These are phyloP conservation scores for Epichloe coenophiala DNA, from an alignment of 2,329 filamentous ascomycete genomes.

Conservation along the genomic window DNA sequence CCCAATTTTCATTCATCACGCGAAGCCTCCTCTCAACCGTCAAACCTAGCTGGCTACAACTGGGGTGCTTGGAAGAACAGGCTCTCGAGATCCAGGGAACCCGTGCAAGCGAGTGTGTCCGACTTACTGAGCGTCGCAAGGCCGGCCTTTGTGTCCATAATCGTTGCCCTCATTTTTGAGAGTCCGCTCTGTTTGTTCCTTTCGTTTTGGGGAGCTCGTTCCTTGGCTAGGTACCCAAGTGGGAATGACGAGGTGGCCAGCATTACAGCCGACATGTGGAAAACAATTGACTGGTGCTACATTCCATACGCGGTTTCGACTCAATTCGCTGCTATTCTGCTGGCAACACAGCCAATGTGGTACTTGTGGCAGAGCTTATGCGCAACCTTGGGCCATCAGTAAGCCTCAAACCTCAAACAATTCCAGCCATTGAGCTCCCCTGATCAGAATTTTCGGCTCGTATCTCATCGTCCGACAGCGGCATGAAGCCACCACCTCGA, in stretches of 20 bases:
- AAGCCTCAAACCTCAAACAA: too few species aligned
- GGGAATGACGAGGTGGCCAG: constrained; percentile 34
- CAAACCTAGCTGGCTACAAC: constrained; percentile 28
- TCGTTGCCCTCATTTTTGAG: constrained; percentile 43
- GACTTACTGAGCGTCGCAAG: constrained; percentile 25
- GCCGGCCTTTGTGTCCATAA: constrained; percentile 39
- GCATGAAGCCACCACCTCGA: too few species aligned
- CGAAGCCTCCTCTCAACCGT: neutral
- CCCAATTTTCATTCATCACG: neutral
- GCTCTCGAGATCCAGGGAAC: constrained; percentile 11
- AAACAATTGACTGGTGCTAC: too few species aligned
- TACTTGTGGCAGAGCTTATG: too few species aligned
- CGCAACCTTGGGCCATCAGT: too few species aligned
- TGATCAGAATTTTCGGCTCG: too few species aligned
- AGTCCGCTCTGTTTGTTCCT: constrained; percentile 50
- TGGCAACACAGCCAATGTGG: too few species aligned
- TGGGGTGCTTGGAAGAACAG: constrained; percentile 41
- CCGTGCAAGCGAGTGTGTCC: constrained; percentile 8
- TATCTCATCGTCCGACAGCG: too few species aligned
- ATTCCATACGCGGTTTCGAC: too few species aligned
- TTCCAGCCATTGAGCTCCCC: too few species aligned
- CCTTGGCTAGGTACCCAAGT: constrained; percentile 51
- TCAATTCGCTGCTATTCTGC: too few species aligned
- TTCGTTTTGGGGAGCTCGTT: constrained; percentile 38
- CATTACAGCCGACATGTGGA: too few species aligned